Conservation (phyloP, 352 stramenopile species). For the Phytophthora uliginosa region DNA sequence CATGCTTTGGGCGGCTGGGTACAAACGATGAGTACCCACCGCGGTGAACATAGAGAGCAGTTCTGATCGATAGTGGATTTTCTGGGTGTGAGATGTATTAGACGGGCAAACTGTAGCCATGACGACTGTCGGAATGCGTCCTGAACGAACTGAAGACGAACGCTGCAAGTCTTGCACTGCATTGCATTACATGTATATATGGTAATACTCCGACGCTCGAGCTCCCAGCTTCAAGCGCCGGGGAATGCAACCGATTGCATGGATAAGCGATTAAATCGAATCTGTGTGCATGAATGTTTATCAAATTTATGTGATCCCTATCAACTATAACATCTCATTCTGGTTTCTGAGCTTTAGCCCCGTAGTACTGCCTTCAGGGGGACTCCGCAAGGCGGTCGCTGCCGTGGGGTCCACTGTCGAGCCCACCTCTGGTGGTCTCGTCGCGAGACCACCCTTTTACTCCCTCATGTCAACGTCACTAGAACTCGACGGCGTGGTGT, state of each 20-base stretch:
- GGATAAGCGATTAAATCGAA: neutral
- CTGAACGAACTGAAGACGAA: neutral
- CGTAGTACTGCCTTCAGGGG: neutral
- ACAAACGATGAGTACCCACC: slow-evolving; percentile 17
- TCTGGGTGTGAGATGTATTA: slow-evolving; percentile 15
- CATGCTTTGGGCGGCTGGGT: slow-evolving; percentile 13
- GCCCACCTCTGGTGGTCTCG: too few species aligned
- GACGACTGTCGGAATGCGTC: slow-evolving; percentile 19
- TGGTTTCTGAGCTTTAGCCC: slow-evolving; percentile 2
- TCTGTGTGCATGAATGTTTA: neutral
- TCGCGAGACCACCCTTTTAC: slow-evolving; percentile 4
- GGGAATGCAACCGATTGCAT: neutral
- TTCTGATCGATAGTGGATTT: slow-evolving; percentile 38
- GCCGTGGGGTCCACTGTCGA: neutral
- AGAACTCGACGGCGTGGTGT: slow-evolving; percentile 30
- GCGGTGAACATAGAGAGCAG: slow-evolving; percentile 21
- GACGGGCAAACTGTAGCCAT: slow-evolving; percentile 24
- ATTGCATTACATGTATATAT: neutral
- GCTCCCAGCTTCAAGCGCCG: neutral
- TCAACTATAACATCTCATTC: neutral
- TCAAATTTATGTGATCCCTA: slow-evolving; percentile 2
- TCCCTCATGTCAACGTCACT: slow-evolving; percentile 35
- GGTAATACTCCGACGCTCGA: neutral
- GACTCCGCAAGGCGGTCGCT: neutral
- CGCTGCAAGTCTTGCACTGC: neutral